phyloP scores from a whole-genome alignment of 1,284 basidiomycete genomes.

The Ustilago hordei region DNA sequence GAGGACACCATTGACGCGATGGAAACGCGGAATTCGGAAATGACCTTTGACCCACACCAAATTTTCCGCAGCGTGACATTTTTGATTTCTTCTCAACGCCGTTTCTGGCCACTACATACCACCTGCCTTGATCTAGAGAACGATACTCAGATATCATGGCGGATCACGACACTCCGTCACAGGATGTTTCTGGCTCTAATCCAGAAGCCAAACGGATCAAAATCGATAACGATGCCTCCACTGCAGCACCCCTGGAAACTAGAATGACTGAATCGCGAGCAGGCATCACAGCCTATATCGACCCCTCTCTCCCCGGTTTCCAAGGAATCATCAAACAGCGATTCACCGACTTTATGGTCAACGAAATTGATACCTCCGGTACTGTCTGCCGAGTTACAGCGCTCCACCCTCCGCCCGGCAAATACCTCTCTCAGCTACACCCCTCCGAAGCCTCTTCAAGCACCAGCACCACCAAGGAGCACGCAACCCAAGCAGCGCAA shows the following conservation, averaged over 20 bases:
- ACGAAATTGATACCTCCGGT: conserved; percentile 50
- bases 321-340: conserved; percentile 67
- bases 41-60: not conserved
- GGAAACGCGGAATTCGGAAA: not conserved
- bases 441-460: not conserved
- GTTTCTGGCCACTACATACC: not conserved
- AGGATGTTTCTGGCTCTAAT: not conserved
- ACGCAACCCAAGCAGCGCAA: conserved; percentile 2
- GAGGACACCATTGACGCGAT: not conserved
- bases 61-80: not conserved
- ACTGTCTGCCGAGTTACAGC: conserved; percentile 51
- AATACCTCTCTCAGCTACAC: conserved; percentile 25
- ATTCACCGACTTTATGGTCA: conserved; percentile 65
- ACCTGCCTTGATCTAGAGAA: not conserved
- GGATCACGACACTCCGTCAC: not conserved
- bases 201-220: conserved; percentile 1
- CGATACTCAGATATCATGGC: not conserved
- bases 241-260: conserved; percentile 9
- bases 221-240: conserved; percentile 4
- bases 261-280: conserved; percentile 48
- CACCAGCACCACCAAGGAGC: not conserved
- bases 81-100: not conserved
- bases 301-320: conserved; percentile 50
- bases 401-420: conserved; percentile 49
- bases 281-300: conserved; percentile 58